Conservation (phyloP, 1,284 basidiomycete genomes). For the Omphalotus olearius region DNA sequence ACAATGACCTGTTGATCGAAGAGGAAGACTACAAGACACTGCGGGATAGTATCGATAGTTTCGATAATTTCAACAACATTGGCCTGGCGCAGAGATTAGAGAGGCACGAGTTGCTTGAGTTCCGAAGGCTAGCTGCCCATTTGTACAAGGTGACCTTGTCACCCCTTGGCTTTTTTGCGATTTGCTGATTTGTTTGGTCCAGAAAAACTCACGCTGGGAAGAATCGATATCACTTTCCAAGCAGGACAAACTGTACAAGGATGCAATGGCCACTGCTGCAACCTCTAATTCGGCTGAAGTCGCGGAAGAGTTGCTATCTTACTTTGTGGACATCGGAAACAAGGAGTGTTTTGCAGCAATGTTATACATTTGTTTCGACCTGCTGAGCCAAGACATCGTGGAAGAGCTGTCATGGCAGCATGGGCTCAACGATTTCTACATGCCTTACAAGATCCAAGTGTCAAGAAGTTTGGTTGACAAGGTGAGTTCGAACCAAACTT, state of each 20-base stretch:
- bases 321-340: conserved; percentile 97
- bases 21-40: conserved; percentile 99
- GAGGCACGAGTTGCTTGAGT: conserved; percentile 91
- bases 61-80: conserved; percentile 97
- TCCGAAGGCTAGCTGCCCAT: conserved; percentile 91
- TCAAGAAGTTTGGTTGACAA: conserved; percentile 72
- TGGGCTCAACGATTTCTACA: conserved; percentile 92
- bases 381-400: conserved; percentile 87
- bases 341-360: conserved; percentile 95
- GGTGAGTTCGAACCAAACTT: conserved; percentile 32
- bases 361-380: conserved; percentile 90
- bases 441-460: conserved; percentile 91
- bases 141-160: conserved; percentile 76
- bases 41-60: conserved; percentile 93
- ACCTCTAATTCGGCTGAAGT: conserved; percentile 78
- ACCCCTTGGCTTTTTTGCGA: neutral
- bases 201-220: conserved; percentile 95
- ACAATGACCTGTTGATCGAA: conserved; percentile 95
- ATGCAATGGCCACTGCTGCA: conserved; percentile 92
- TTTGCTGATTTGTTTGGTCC: conserved; percentile 11
- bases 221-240: conserved; percentile 94
- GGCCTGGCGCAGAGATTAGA: conserved; percentile 84
- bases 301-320: conserved; percentile 90
- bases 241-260: conserved; percentile 94
- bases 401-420: conserved; percentile 96